Evolutionary conservation across 2,329 filamentous ascomycete genomes (phyloP).

Genomic region (Furcasterigmium furcatum): DNA sequence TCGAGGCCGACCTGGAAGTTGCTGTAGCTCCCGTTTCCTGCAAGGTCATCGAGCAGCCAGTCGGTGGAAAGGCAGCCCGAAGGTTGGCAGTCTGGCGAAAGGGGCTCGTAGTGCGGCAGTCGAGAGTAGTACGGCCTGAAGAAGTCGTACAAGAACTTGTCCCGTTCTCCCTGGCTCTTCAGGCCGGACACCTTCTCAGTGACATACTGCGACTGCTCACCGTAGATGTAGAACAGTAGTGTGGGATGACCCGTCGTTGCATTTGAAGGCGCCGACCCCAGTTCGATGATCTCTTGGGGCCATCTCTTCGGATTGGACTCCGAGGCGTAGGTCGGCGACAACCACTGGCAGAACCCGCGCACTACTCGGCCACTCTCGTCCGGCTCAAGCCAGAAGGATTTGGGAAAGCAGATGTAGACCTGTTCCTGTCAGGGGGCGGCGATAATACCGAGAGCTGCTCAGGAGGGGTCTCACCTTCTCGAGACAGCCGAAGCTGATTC

Average conservation of each 20-base stretch:
- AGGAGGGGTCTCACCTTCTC: slow-evolving; percentile 57
- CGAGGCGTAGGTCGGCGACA: slow-evolving; percentile 64
- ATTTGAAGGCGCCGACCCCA: slow-evolving; percentile 58
- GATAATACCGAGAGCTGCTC: too few species aligned
- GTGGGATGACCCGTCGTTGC: slow-evolving; percentile 65
- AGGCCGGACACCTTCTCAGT: slow-evolving; percentile 41
- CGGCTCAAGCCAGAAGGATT: slow-evolving; percentile 65
- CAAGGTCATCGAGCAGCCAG: slow-evolving; percentile 76
- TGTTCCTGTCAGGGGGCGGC: too few species aligned
- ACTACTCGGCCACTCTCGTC: slow-evolving; percentile 38
- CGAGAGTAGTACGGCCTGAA: slow-evolving; percentile 76
- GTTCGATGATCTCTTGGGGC: slow-evolving; percentile 75
- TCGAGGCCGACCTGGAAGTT: slow-evolving; percentile 80
- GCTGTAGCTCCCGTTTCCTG: slow-evolving; percentile 78
- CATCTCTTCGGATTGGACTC: slow-evolving; percentile 61
- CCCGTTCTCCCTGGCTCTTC: slow-evolving; percentile 40
- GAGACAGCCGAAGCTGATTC: slow-evolving; percentile 66
- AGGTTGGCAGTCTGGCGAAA: slow-evolving; percentile 57
- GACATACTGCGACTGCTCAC: slow-evolving; percentile 55
- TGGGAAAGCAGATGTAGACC: slow-evolving; percentile 67
- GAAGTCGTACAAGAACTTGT: slow-evolving; percentile 58
- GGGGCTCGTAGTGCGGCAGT: slow-evolving; percentile 63
- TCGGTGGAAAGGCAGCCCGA: slow-evolving; percentile 63
- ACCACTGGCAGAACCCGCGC: slow-evolving; percentile 73
- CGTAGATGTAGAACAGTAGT: slow-evolving; percentile 79